Evolutionary conservation across 805 yeast species (phyloP), one percentile per base, ranked within the genome.

Genomic region (Metschnikowia lachancei): DNA sequence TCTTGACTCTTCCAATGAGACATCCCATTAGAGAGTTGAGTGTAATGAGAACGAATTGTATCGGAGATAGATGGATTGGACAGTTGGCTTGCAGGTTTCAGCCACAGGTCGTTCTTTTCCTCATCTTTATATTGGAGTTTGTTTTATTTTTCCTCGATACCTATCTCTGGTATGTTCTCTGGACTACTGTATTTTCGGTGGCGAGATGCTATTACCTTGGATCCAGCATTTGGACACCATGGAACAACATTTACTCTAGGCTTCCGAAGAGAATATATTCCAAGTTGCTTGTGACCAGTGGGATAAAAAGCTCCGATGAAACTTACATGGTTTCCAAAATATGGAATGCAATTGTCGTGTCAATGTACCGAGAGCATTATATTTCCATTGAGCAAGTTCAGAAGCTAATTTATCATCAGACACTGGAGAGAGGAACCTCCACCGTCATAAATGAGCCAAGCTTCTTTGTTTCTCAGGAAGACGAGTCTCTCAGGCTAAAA

Each of bases 221-320:
- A 1, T 82, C 86, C 4, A 86, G 95, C 0, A 81, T 87, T 10
- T 83, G 92, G 85, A 85, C 94, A 1, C 96, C 96, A 0, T 87
- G 95, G 95, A 78, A 87, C 61, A 87, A 86, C 56, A 78, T 85
- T 26, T 87, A 84, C 60, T 77, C 88, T 4, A 70, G 90, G 41
- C 66, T 89, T 24, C 95, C 96, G 1, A 82, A 83, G 56, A 72
- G 95, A 53, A 85, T 88, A 3, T 77, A 76, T 54, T 78, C 92
- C 10, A 87, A 88, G 56, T 70, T 89, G 2, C 65, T 88, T 11
- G 42, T 43, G 9, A 40, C 51, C 1, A 46, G 46, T 35, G 46
- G 45, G 4, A 43, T 43, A 8, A 43, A 72, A 72, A 51, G 77
- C 83, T 7, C 82, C 1, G 53, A 50, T 20, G 48, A 50, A 34